Evolutionary conservation across 768 basidiomycete genomes (phyloP).

Genomic region (Hortiboletus campestris): DNA sequence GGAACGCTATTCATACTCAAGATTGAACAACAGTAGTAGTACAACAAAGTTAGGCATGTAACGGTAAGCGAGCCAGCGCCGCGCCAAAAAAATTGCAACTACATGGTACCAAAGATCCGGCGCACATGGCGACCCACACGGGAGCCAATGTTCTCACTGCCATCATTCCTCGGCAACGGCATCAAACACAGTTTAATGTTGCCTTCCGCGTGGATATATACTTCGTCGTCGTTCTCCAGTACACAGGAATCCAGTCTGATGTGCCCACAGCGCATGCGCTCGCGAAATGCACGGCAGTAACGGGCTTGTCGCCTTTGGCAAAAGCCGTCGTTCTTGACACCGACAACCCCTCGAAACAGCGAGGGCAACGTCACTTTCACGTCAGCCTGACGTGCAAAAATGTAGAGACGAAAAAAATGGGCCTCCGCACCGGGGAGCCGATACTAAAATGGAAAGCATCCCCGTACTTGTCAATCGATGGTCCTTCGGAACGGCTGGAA

Average conservation of each 20-base stretch:
- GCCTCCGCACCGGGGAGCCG: conserved; percentile 26
- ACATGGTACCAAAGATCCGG: conserved; percentile 22
- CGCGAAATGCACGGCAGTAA: conserved; percentile 25
- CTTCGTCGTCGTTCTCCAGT: conserved; percentile 29
- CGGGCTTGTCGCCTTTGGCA: conserved; percentile 10
- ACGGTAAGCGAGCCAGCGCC: conserved; percentile 19
- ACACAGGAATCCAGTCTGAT: conserved; percentile 20
- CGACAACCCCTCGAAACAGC: conserved; percentile 29
- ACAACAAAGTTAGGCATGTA: not conserved
- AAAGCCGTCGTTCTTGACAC: conserved; percentile 15
- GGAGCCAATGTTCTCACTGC: conserved; percentile 12
- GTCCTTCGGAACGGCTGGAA: not conserved
- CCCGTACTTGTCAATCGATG: conserved; percentile 3
- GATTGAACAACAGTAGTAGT: not conserved
- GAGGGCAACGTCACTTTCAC: conserved; percentile 30
- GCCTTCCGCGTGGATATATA: conserved; percentile 30
- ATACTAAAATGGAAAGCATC: conserved; percentile 13
- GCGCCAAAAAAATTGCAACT: not conserved
- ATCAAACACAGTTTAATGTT: conserved; percentile 22
- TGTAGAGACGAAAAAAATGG: conserved; percentile 31
- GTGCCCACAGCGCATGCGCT: conserved; percentile 20
- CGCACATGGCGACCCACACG: conserved; percentile 30
- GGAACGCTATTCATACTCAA: not conserved
- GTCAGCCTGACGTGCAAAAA: conserved; percentile 27
- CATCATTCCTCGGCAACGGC: conserved; percentile 6